Evolutionary conservation across 2,329 filamentous ascomycete species (phyloP), one percentile per base, ranked within the genome.

Genomic region (Phoma sp.): DNA sequence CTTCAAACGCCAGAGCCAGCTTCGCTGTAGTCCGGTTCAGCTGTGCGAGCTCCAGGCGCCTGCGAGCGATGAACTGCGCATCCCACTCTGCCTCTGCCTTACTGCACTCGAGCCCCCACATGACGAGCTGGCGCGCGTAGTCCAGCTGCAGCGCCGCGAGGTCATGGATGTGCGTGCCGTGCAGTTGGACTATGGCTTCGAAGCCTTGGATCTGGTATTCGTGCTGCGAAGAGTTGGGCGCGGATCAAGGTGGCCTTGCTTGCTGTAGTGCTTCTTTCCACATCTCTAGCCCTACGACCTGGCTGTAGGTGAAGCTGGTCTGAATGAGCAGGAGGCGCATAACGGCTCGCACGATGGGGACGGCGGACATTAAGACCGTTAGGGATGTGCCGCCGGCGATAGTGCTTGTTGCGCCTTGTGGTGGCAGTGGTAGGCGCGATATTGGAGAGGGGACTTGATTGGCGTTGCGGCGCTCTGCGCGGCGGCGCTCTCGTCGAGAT

Each of bases 21-120:
- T 31, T 31, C 29, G 29, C 13, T 2, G 12, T 31, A 4, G n/a
- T 19, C 5, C n/a, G 39, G 13, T 27, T 29, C 24, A 27, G 17
- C 39, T 43, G 25, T 25, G 21, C 25, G 6, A 43, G 17, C 27
- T 33, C n/a, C n/a, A 43, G 15, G 10, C 17, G 33, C 12, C 41
- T 19, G 15, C 17, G 27, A 10, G 4, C 6, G n/a, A 33, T 43
- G 17, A 43, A 43, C 2, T 7, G n/a, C 25, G 10, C 1, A 17
- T 48, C 37, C 44, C 38, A 48, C 1, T 48, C 38, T 6, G 25
- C 21, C 19, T 38, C n/a, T 17, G 33, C 6, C n/a, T 48, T 54
- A 13, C 38, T 54, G 25, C 51, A 54, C 38, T 44, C 51, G 2
- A 54, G 27, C 1, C 37, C 44, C 51, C 51, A 44, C 51, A 55